phyloP scores from a whole-genome alignment of 768 basidiomycete genomes.

The Trametes maxima region DNA sequence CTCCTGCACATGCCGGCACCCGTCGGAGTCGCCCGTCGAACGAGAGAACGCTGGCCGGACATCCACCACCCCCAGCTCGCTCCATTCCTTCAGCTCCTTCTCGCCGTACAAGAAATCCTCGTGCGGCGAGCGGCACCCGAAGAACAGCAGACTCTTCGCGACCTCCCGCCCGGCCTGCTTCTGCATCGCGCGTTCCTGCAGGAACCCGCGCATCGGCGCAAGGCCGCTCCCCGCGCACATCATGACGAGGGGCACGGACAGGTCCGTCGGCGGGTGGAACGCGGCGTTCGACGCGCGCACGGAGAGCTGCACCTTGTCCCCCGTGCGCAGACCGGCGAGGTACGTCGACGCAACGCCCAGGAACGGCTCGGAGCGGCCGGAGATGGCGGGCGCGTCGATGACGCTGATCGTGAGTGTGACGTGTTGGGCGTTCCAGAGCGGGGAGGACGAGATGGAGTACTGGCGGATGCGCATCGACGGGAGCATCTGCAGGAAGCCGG shows the following conservation, averaged over 20 bases:
- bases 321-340: conserved; percentile 40
- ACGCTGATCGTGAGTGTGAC: conserved; percentile 49
- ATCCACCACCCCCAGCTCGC: conserved; percentile 42
- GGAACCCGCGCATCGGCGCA: conserved; percentile 53
- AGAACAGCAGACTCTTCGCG: conserved; percentile 44
- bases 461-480: conserved; percentile 52
- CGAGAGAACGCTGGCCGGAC: conserved; percentile 44
- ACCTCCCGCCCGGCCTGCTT: conserved; percentile 44
- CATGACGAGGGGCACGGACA: conserved; percentile 44
- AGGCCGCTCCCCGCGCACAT: conserved; percentile 50
- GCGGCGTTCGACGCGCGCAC: conserved; percentile 40
- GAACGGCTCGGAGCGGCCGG: conserved; percentile 38
- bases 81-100: conserved; percentile 43
- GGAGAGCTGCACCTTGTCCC: conserved; percentile 43
- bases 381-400: conserved; percentile 40
- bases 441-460: conserved; percentile 56
- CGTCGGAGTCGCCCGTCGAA: conserved; percentile 16
- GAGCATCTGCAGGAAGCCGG: conserved; percentile 43
- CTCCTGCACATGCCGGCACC: conserved; percentile 27
- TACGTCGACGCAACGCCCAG: conserved; percentile 50
- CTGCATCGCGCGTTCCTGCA: conserved; percentile 51
- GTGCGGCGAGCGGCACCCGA: conserved; percentile 44
- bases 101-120: conserved; percentile 45
- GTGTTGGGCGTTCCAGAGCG: conserved; percentile 44
- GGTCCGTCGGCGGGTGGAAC: conserved; percentile 48